A percentile compares a stretch with the other conserved stretches of the same genome.
Conservation (phyloP, 2,329 filamentous ascomycete genomes). For the Penicillium freii region DNA sequence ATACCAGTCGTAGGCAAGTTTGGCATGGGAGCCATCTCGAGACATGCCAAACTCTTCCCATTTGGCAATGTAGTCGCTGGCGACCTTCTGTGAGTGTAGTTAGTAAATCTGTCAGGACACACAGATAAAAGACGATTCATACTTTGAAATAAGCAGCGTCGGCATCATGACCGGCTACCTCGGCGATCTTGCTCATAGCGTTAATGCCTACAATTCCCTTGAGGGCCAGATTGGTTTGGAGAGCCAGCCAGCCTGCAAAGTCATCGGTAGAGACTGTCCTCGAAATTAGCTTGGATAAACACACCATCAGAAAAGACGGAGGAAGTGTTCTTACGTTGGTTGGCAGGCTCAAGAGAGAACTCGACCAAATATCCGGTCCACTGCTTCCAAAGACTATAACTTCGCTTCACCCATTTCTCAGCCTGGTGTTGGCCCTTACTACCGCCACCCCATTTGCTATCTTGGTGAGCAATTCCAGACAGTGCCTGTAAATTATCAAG, state of each 20-base stretch:
- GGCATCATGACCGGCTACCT: slow-evolving; percentile 56
- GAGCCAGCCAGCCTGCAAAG: slow-evolving; percentile 73
- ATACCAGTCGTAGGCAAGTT: slow-evolving; percentile 75
- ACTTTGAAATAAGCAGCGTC: slow-evolving; percentile 60
- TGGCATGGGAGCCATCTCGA: slow-evolving; percentile 66
- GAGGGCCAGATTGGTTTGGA: slow-evolving; percentile 78
- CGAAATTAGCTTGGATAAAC: slow-evolving; percentile 2
- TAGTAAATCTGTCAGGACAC: background rate
- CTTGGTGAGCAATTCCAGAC: slow-evolving; percentile 57
- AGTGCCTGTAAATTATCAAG: slow-evolving; percentile 50
- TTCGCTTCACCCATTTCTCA: slow-evolving; percentile 63
- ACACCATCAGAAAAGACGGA: background rate
- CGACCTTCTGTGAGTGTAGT: slow-evolving; percentile 49
- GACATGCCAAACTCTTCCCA: slow-evolving; percentile 73
- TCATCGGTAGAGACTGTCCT: slow-evolving; percentile 71
- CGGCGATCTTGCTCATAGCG: slow-evolving; percentile 71
- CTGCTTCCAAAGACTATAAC: slow-evolving; percentile 70
- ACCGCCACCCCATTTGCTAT: slow-evolving; percentile 59
- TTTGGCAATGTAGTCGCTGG: slow-evolving; percentile 65
- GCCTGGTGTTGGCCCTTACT: slow-evolving; percentile 56
- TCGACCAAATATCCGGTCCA: slow-evolving; percentile 80
- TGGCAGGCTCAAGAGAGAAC: slow-evolving; percentile 68
- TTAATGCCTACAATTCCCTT: slow-evolving; percentile 82
- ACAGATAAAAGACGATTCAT: background rate
- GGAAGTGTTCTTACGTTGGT: slow-evolving; percentile 57